Evolutionary conservation across 768 basidiomycete genomes (phyloP), one percentile per base, ranked within the genome.

Genomic region (Serendipita indica): DNA sequence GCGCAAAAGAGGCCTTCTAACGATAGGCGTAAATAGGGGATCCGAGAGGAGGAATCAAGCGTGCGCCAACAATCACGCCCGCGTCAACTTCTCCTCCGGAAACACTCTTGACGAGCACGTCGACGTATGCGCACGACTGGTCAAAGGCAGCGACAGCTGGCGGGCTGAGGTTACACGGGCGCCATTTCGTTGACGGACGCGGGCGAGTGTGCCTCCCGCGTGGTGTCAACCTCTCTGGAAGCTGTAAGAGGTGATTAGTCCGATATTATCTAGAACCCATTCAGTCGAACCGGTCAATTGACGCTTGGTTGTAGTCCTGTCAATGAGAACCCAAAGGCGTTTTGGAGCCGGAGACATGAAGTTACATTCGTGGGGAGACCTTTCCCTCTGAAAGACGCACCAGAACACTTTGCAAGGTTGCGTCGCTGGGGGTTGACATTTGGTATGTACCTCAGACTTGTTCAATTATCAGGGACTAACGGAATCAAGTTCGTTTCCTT

Each of bases 321-420:
- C 10, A 79, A 88, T 65, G 78, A 86, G 64, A 75, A 84, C 57
- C 77, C 86, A 59, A 76, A 76, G 58, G 70, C 73, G 1, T 91
- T 89, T 64, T 88, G 86, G 39, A 75, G 76, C 2, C 75, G 80
- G 34, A 79, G 79, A 58, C 72, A 78, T 49, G 69, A 72, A 1
- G 82, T 90, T 2, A 88, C 84, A 0, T 99, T 97, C 68, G 84
- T 94, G 25, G 87, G 86, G 10, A 74, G 91, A 18, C 96, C 96
- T 0, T 97, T 97, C 68, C 86, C 93, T 7, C 72, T 98, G 1
- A 80, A 84, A 43, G 86, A 98, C 62, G 93, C 94, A 0, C 85
- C 79, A 30, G 82, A 87, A 58, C 89, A 92, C 65, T 82, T 91
- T 66, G 74, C 83, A 3, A 74, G 91, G 49, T 70, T 94, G 34